These are phyloP conservation scores for Umbelopsis isabellina DNA, from an alignment of 192 early-diverging fungal species.

Conservation along the genomic window DNA sequence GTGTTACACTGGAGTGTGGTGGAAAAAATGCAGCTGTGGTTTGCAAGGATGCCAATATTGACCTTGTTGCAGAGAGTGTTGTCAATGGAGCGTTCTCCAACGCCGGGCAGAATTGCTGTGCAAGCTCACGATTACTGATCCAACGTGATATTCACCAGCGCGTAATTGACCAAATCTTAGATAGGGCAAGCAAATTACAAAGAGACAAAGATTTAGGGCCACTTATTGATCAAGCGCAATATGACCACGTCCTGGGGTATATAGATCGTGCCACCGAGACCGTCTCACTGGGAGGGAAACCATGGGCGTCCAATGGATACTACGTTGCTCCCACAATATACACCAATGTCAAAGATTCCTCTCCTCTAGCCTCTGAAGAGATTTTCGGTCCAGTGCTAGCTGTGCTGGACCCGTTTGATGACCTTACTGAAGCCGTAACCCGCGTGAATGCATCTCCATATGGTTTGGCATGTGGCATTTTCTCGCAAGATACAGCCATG, in stretches of 20 bases:
- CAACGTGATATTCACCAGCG: slow-evolving; percentile 65
- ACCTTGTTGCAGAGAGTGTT: slow-evolving; percentile 45
- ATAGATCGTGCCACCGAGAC: slow-evolving; percentile 44
- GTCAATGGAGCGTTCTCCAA: slow-evolving; percentile 61
- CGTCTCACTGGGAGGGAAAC: slow-evolving; percentile 37
- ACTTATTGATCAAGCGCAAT: slow-evolving; percentile 58
- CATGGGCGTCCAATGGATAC: slow-evolving; percentile 41
- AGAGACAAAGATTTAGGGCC: slow-evolving; percentile 47
- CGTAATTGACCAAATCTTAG: slow-evolving; percentile 59
- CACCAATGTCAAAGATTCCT: slow-evolving; percentile 43
- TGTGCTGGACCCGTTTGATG: slow-evolving; percentile 53
- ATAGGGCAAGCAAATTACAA: slow-evolving; percentile 45
- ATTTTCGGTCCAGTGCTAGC: slow-evolving; percentile 65
- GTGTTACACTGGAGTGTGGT: slow-evolving; percentile 58
- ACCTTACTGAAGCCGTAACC: slow-evolving; percentile 51
- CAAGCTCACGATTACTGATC: slow-evolving; percentile 69
- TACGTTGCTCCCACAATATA: slow-evolving; percentile 67
- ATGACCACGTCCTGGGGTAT: slow-evolving; percentile 53
- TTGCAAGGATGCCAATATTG: slow-evolving; percentile 52
- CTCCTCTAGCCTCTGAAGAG: slow-evolving; percentile 53
- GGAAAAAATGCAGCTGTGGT: slow-evolving; percentile 64
- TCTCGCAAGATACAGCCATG: slow-evolving; percentile 45
- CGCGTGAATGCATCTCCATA: slow-evolving; percentile 53
- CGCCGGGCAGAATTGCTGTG: slow-evolving; percentile 79
- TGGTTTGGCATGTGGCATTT: slow-evolving; percentile 59